phyloP scores from a whole-genome alignment of 805 yeast species.

The Ogataea naganishii region DNA sequence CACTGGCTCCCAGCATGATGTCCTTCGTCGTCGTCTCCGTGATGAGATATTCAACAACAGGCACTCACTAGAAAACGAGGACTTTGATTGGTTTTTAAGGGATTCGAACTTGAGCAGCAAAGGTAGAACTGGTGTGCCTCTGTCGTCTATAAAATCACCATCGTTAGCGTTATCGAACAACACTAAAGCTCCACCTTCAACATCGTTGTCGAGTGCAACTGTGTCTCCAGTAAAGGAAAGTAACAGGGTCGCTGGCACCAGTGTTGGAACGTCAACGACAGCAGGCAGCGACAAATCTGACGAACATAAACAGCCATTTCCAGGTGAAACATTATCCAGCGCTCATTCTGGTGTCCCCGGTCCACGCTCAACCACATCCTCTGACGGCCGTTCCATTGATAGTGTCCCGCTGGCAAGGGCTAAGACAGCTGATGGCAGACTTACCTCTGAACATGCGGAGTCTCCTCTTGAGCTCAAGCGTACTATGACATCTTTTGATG shows the following conservation, averaged over 20 bases:
- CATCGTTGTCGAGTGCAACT: conserved; percentile 10
- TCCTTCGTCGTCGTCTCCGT: conserved; percentile 19
- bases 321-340: too few relatives aligned
- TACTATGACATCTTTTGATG: too few relatives aligned
- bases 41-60: conserved; percentile 12
- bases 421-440: conserved; percentile 17
- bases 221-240: conserved; percentile 1
- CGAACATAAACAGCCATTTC: too few relatives aligned
- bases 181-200: conserved; percentile 19
- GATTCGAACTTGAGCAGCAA: conserved; percentile 8
- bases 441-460: too few relatives aligned
- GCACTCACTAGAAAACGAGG: conserved; percentile 14
- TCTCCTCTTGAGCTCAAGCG: too few relatives aligned
- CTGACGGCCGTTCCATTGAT: too few relatives aligned
- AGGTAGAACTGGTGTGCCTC: conserved; percentile 3
- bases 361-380: too few relatives aligned
- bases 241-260: too few relatives aligned
- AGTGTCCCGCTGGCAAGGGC: too few relatives aligned
- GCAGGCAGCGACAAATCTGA: too few relatives aligned
- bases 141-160: conserved; percentile 18
- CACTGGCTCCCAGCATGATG: conserved; percentile 19
- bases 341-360: too few relatives aligned
- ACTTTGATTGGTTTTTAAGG: conserved; percentile 24
- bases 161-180: conserved; percentile 14
- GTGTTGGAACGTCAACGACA: too few relatives aligned